These are phyloP conservation scores for Aspergillus ustus DNA, from an alignment of 2,329 filamentous ascomycete species.

Conservation along the genomic window DNA sequence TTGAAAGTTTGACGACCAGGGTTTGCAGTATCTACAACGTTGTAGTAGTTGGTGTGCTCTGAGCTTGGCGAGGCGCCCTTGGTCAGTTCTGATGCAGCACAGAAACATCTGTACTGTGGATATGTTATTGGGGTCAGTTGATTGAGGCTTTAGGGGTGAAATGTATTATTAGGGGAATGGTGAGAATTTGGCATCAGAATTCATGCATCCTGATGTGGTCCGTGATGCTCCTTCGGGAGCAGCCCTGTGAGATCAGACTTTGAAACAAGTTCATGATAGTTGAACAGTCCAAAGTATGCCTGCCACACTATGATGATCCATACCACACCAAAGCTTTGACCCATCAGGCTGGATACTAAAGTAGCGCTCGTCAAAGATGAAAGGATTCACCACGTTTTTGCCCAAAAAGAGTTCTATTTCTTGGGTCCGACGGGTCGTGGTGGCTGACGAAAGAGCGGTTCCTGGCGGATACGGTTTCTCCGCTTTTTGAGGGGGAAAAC, in stretches of 20 bases:
- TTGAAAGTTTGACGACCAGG: not conserved
- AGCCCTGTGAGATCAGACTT: not conserved
- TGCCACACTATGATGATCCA: too few relatives aligned
- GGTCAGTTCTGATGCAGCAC: not conserved
- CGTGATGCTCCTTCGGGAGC: not conserved
- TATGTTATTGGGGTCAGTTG: too few relatives aligned
- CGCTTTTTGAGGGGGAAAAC: not conserved
- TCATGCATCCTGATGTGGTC: not conserved
- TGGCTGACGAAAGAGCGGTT: not conserved
- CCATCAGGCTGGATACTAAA: not conserved
- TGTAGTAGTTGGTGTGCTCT: not conserved
- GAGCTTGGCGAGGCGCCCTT: too few relatives aligned
- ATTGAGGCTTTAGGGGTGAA: not conserved
- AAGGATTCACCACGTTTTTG: not conserved
- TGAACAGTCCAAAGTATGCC: too few relatives aligned
- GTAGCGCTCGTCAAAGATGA: not conserved
- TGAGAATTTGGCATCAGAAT: not conserved
- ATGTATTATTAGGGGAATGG: not conserved
- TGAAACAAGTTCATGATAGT: not conserved
- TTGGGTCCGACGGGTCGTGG: too few relatives aligned
- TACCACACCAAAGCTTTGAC: not conserved
- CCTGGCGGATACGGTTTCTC: not conserved
- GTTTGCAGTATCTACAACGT: too few relatives aligned
- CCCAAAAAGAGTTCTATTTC: not conserved
- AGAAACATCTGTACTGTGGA: not conserved